Base-by-base conservation (phyloP, 1,284 basidiomycete species). In the Naganishia cerealis region DNA sequence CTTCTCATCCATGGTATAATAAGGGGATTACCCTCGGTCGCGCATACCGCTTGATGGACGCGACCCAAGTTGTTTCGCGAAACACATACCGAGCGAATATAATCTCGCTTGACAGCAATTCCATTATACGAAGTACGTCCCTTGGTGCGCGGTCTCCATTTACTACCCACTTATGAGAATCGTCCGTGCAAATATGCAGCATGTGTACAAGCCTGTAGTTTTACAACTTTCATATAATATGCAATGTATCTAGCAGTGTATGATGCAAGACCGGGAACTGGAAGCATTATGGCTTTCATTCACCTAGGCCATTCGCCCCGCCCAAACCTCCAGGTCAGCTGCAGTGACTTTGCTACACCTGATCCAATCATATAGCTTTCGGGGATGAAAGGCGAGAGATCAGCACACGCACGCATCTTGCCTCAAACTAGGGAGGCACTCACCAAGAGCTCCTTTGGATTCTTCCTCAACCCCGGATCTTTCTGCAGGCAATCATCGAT, bases 401-500 rank as follows among this genome's bases (percentile, higher is more conserved):
- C 42, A 50, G 36, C 40, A 48, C 16, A n/a, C 12, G 7, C 39
- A n/a, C n/a, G 38, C 61, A n/a, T 16, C 21, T 57, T 21, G n/a
- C 33, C 55, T 21, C 18, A 12, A 10, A 26, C 16, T 24, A 26
- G 21, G 13, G 15, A 15, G 29, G 6, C 13, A 66, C 70, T 61
- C 57, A 71, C 70, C 70, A 71, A 55, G 16, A 71, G 36, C 62
- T 71, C 57, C 26, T 71, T 71, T 7, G 70, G 70, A 50, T 89
- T 90, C 77, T 85, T 86, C 73, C 92, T 82, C 71, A 82, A 81
- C 68, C 87, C 85, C 2, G 90, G 91, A 73, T 93, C 89, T 81
- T 96, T 96, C 75, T 87, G 75, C 77, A 96, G 80, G 81, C 92
- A 95, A 38, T 86, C 86, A 75, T 93, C 89, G 50, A 94, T 87